Percentiles rank a stretch among this genome's conserved stretches.
phyloP scores from a whole-genome alignment of 352 stramenopile species.

The Phytophthora palmivora region DNA sequence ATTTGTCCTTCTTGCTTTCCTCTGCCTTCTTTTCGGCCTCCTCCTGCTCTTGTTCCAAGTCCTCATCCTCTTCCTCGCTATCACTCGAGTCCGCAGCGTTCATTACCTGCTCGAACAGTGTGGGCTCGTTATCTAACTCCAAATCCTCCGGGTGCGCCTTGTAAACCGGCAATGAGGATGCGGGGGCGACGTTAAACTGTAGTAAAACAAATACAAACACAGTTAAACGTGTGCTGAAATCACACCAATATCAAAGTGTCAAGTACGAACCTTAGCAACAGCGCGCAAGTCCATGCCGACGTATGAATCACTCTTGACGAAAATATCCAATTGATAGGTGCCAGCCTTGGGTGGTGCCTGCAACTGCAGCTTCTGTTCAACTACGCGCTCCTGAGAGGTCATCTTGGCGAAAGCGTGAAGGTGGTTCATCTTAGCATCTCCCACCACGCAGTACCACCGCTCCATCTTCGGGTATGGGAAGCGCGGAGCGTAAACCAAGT shows the following conservation, averaged over 20 bases:
- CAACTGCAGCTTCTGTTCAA: constrained; percentile 95
- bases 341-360: constrained; percentile 94
- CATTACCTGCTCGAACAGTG: constrained; percentile 98
- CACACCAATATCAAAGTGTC: neutral
- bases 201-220: constrained; percentile 20
- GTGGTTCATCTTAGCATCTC: constrained; percentile 94
- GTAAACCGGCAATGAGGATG: constrained; percentile 94
- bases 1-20: constrained; percentile 76
- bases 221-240: constrained; percentile 6
- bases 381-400: constrained; percentile 87
- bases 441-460: constrained; percentile 97
- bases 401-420: constrained; percentile 98
- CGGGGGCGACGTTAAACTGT: constrained; percentile 94
- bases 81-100: constrained; percentile 87
- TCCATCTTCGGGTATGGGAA: constrained; percentile 97
- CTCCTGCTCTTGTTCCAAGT: constrained; percentile 47
- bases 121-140: constrained; percentile 99
- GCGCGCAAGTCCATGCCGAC: constrained; percentile 95
- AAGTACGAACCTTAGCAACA: constrained; percentile 78
- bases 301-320: constrained; percentile 98
- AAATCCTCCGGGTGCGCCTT: constrained; percentile 98
- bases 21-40: constrained; percentile 65
- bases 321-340: constrained; percentile 97
- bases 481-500: constrained; percentile 95
- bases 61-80: constrained; percentile 85